Evolutionary conservation across 192 early-diverging fungal genomes (phyloP), one percentile per base, ranked within the genome.

Genomic region (Bifiguratus adelaidae): DNA sequence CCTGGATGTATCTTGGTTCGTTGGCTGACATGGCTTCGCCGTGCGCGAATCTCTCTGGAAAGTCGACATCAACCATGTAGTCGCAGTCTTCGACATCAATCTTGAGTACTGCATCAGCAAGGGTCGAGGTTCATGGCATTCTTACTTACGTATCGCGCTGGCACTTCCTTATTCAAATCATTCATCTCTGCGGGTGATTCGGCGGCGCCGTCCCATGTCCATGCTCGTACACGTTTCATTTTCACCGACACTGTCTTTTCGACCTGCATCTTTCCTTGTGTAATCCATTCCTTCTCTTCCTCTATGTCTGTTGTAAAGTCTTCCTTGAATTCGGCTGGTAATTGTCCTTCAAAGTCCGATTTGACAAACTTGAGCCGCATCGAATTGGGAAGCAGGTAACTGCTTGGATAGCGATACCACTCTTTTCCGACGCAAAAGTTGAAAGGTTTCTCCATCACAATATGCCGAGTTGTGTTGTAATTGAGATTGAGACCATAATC

Each of bases 401-500:
- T 88, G 8, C 80, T 81, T 4, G 92, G 92, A 58, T 92, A 99
- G 23, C 90, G 53, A 58, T 99, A 82, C 95, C 95, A 99, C 48
- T 92, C 95, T 47, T 82, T 88, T 27, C 87, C 93, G 44, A 96
- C 70, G 60, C 95, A 99, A 19, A 96, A 67, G 12, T 61, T 48
- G 18, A 61, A 44, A 19, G 47, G 48, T 38, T 58, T 47, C 32
- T 50, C 50, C 23, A 36, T 63, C 5, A 43, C n/a, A 8, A 11
- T 13, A 18, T 1, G 28, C 41, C 6, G 47, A 3, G 24, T 56
- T 28, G n/a, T 41, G 23, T 2, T 29, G 15, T 54, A 48, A 49
- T 52, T 52, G 22, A 28, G 12, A 15, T 54, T 44, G 41, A 47
- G 19, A 24, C 56, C 26, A 9, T 22, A 56, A 2, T 7, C 24